Base-by-base conservation (phyloP, 148 eudicot genomes). In the Rhododendron williamsianum region DNA sequence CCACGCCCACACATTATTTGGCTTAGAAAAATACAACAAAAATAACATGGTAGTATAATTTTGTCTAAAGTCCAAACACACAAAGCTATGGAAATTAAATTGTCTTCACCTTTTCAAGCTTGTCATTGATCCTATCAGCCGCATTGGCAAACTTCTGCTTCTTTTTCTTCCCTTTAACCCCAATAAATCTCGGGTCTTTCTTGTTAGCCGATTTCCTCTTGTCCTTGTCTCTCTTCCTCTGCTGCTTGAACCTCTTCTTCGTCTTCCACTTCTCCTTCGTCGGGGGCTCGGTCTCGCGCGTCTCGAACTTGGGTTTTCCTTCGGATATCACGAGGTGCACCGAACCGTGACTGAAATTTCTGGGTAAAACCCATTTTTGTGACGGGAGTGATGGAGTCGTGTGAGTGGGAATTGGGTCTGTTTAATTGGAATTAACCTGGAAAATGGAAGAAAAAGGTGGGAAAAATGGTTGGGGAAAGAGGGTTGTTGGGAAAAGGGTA, bases 231-330 rank as follows among this genome's bases (percentile, higher is more conserved):
- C 91, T 93, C 92, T 87, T 89, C 88, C 91, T 90, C 90, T 92
- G 91, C 87, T 91, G 86, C 92, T 95, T 95, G 46, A 96, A 84
- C 89, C 93, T 91, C 89, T 96, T 96, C 93, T 96, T 96, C 13
- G 94, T 93, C 87, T 35, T 83, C 96, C 97, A 96, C 89, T 93
- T 96, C 54, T 93, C 89, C 82, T 92, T 96, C 91, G 92, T 92
- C n/a, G 97, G 99, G 35, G 96, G 94, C 77, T 96, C 98, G 38
- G 83, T 76, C 85, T 94, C 93, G 56, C 87, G 93, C 9, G 91
- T 92, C 87, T 95, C 98, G 84, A 96, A 96, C 89, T 90, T 96
- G 83, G 95, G 97, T 35, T 92, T 93, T 41, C 99, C 99, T 33
- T 91, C 73, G 18, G 94, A 92, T 85, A 95, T 91, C 78, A 96